Evolutionary conservation across 176 grass and related monocot genomes (phyloP).

Genomic region (barley (Hordeum vulgare)): MorexV3_pseudomolecules_assembly NC_058519.1:638549317-638549816

Average conservation of each 20-base stretch:
- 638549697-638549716: neutral
- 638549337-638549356: slow-evolving; percentile 15
- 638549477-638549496: neutral
- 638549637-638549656: neutral
- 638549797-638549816: no score
- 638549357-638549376: slow-evolving; percentile 8
- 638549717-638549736: neutral
- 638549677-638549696: neutral
- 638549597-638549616: neutral
- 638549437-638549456: slow-evolving; percentile 8
- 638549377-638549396: neutral
- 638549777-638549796: no score
- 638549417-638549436: neutral
- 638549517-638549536: neutral
- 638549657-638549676: neutral
- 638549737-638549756: no score
- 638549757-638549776: no score
- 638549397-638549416: slow-evolving; percentile 38
- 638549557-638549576: neutral
- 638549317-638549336: neutral
- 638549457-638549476: slow-evolving; percentile 10
- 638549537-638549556: neutral
- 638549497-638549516: neutral
- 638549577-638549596: neutral
- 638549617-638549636: neutral